Conservation (phyloP, 495 filamentous ascomycete genomes). For the Trichoderma virens region DNA sequence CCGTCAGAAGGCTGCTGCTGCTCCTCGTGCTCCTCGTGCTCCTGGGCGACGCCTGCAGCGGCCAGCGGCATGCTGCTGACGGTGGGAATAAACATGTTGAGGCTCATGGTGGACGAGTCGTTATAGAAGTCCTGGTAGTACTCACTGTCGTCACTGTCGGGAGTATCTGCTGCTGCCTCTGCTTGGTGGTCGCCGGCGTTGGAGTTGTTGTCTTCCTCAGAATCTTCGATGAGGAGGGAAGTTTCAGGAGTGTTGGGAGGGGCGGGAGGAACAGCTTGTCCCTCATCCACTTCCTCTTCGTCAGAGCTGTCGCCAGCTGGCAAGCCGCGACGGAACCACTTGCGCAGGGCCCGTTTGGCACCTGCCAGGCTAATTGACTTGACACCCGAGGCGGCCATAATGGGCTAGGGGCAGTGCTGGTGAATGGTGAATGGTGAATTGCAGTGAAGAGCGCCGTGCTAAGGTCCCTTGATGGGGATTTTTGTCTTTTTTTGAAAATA, state of each 20-base stretch:
- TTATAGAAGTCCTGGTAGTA: background rate
- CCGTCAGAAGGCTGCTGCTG: too few species aligned
- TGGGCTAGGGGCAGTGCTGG: background rate
- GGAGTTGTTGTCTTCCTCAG: too few species aligned
- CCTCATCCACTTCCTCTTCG: background rate
- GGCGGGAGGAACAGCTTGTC: background rate
- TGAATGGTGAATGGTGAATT: background rate
- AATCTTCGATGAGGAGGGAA: background rate
- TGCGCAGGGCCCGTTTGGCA: conserved; percentile 3
- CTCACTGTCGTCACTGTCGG: background rate
- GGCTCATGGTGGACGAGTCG: background rate
- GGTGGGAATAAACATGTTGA: too few species aligned
- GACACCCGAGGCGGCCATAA: background rate
- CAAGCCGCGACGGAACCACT: background rate
- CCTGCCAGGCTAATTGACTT: conserved; percentile 3
- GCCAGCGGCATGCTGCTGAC: too few species aligned
- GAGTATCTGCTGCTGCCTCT: too few species aligned
- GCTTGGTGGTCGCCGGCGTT: too few species aligned
- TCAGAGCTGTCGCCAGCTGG: background rate
- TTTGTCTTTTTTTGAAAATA: too few species aligned
- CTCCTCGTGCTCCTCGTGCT: too few species aligned
- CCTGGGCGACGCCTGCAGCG: too few species aligned
- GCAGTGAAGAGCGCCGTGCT: too few species aligned
- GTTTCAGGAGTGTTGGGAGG: too few species aligned
- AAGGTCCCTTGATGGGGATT: too few species aligned